phyloP scores from a whole-genome alignment of 768 basidiomycete genomes.

The Russula sp. region DNA sequence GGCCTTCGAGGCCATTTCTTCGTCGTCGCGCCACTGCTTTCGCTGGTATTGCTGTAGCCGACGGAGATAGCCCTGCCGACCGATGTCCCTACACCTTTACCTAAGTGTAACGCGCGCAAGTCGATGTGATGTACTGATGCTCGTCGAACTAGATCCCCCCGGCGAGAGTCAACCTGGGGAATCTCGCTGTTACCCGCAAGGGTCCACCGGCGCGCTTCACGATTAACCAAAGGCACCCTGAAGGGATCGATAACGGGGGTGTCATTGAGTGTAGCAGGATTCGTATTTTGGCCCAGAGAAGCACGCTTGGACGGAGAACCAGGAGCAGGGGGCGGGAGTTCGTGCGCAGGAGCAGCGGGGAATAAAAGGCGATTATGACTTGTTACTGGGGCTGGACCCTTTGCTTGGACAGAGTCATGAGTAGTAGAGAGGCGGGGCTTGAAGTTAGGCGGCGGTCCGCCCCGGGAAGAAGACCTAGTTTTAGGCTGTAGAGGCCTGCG shows the following conservation, averaged over 20 bases:
- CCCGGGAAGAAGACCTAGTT: neutral
- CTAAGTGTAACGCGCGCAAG: constrained; percentile 14
- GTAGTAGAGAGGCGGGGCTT: neutral
- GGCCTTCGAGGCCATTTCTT: constrained; percentile 7
- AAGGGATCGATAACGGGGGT: constrained; percentile 5
- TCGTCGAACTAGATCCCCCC: neutral
- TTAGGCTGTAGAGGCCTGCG: neutral
- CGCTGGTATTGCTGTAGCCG: constrained; percentile 17
- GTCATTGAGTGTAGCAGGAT: neutral
- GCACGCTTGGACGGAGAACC: constrained; percentile 14
- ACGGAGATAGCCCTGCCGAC: constrained; percentile 5
- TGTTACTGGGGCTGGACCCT: neutral
- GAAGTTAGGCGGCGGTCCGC: neutral
- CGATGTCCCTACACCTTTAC: constrained; percentile 4
- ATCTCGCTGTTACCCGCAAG: neutral
- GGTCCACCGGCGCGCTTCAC: constrained; percentile 5
- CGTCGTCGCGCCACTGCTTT: constrained; percentile 6
- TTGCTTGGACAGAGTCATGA: neutral
- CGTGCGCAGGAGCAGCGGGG: constrained; percentile 4
- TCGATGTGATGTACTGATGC: constrained; percentile 23
- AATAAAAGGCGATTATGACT: constrained; percentile 16
- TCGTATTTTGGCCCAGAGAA: constrained; percentile 7
- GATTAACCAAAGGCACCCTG: neutral
- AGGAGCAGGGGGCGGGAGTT: constrained; percentile 10
- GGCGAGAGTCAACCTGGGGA: neutral